A percentile compares a stretch with the other conserved stretches of the same genome.
These are phyloP conservation scores for Aphanomyces cochlioides DNA, from an alignment of 352 stramenopile species.

Conservation along the genomic window DNA sequence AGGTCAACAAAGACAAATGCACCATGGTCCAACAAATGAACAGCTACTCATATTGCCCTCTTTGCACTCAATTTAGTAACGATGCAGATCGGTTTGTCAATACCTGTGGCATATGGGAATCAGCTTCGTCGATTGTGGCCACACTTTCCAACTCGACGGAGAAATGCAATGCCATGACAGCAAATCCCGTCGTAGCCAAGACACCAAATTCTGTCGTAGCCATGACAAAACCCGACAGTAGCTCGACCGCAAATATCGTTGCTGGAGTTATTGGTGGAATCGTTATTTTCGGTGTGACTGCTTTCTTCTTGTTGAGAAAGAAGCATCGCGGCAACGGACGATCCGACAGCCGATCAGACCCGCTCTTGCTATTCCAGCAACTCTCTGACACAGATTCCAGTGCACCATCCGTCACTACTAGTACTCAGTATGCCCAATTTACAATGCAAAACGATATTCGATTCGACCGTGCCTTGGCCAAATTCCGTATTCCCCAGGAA, in stretches of 20 bases:
- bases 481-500: slow-evolving; percentile 48
- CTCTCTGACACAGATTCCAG: slow-evolving; percentile 28
- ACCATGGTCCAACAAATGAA: too few relatives aligned
- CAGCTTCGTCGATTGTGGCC: neutral
- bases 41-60: neutral
- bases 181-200: too few relatives aligned
- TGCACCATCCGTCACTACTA: slow-evolving; percentile 10
- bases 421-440: neutral
- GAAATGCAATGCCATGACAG: neutral
- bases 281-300: slow-evolving; percentile 42
- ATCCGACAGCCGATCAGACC: neutral
- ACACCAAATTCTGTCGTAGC: too few relatives aligned
- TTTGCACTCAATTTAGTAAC: neutral
- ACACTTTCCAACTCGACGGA: neutral
- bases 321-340: neutral
- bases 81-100: slow-evolving; percentile 6
- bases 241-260: slow-evolving; percentile 42
- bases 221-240: slow-evolving; percentile 26
- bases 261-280: slow-evolving; percentile 41
- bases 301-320: slow-evolving; percentile 42
- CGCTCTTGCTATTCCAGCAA: slow-evolving; percentile 29
- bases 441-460: slow-evolving; percentile 44
- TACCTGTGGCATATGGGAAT: slow-evolving; percentile 22
- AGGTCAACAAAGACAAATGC: neutral
- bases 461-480: slow-evolving; percentile 43